Evolutionary conservation across 2,329 filamentous ascomycete species (phyloP), one percentile per base, ranked within the genome.

Genomic region (Xylogone sp.): DNA sequence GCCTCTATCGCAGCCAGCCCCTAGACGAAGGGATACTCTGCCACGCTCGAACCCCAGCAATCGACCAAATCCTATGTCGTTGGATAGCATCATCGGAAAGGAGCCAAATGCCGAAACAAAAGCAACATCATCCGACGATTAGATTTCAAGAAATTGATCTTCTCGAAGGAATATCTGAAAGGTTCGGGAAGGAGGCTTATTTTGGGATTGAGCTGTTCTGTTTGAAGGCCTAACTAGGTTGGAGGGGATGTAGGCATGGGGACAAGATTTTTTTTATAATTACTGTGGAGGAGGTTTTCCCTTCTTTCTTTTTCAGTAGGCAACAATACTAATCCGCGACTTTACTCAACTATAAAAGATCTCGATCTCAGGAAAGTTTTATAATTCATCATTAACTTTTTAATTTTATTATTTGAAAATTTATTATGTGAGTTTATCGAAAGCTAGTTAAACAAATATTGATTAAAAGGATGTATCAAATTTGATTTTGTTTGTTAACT

Each of bases 1-100:
- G 43, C 59, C 59, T 4, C 60, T 52, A 13, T 53, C 56, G 21
- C 51, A 54, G 45, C 49, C 53, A 21, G 56, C 62, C 7, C 57
- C 56, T 12, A 56, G 64, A 55, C 55, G 58, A n/a, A 55, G 57
- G 45, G 66, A 61, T 21, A 62, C 65, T 22, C 65, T 64, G 13
- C 56, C 62, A 43, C 54, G 63, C 8, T 55, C 58, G n/a, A 66
- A 61, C 51, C 61, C 61, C 10, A 58, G 59, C 18, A 61, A 60
- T 21, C 51, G 63, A 45, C 21, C 52, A 13, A 63, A 67, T 59
- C 65, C 63, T 2, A 68, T 68, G 65, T 59, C 59, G 42, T 48
- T 68, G 16, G 60, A 61, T 7, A 66, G 56, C 44, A 65, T 67
- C 39, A 64, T 68, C 60, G 64, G 63, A 46, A 56, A 58, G 39